Conservation (phyloP, 1,284 basidiomycete genomes). For the Apiotrichum mycotoxinovorans region DNA sequence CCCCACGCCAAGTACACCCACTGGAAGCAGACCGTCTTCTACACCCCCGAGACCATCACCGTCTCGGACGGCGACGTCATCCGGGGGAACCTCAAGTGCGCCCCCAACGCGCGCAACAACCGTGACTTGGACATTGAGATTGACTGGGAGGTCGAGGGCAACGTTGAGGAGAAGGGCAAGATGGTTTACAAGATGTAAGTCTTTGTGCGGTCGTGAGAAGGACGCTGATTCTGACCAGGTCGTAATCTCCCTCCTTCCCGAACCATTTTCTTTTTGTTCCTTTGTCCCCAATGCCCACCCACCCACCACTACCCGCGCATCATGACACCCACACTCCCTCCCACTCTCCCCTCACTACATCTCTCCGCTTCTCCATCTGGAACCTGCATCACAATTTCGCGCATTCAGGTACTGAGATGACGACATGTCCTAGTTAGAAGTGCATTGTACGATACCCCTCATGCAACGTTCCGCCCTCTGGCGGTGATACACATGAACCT, state of each 20-base stretch:
- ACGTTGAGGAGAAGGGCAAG: slow-evolving; percentile 39
- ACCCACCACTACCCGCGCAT: slow-evolving; percentile 2
- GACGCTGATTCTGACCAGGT: slow-evolving; percentile 42
- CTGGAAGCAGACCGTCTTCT: slow-evolving; percentile 98
- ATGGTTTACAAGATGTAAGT: slow-evolving; percentile 55
- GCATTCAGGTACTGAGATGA: slow-evolving; percentile 29
- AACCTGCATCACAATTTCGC: neutral
- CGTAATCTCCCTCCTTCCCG: slow-evolving; percentile 22
- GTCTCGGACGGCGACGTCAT: slow-evolving; percentile 65
- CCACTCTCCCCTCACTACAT: neutral
- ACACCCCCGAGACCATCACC: slow-evolving; percentile 69
- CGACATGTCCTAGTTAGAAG: slow-evolving; percentile 15
- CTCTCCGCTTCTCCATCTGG: neutral
- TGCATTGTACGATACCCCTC: slow-evolving; percentile 27
- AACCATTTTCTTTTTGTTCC: neutral
- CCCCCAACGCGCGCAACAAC: slow-evolving; percentile 84
- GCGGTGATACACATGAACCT: slow-evolving; percentile 1
- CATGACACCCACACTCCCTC: slow-evolving; percentile 3
- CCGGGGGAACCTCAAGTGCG: slow-evolving; percentile 66
- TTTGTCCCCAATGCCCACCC: neutral
- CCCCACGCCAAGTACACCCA: slow-evolving; percentile 96
- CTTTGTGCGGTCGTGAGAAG: neutral
- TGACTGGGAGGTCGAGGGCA: slow-evolving; percentile 60
- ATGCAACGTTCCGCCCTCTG: slow-evolving; percentile 7
- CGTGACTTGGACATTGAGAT: slow-evolving; percentile 88